Base-by-base conservation (phyloP, 176 grass and related monocot species). In the Carex myosuroides region DNA sequence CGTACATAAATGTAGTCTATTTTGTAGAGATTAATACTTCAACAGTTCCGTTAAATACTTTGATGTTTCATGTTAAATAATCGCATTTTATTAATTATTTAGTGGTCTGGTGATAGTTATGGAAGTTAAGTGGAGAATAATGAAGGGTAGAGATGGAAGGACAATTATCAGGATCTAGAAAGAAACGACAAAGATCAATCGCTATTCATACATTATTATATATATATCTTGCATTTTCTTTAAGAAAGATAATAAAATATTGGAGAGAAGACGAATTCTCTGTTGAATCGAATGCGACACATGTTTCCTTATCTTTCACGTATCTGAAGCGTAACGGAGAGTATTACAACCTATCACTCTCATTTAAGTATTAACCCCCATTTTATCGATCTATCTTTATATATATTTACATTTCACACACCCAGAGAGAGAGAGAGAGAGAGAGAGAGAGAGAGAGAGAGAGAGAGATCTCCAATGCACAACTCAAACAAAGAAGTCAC, bases 261-360 rank as follows among this genome's bases (percentile, higher is more conserved):
- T 70, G 8, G 9, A 42, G 0, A 41, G 8, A n/a, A n/a, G 37
- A 46, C 32, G 42, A 53, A 44, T 75, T 75, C 46, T 75, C 11
- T 54, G 21, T 52, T 52, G 44, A 68, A 33, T 13, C 14, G 32
- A 75, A 54, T 73, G 41, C 70, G 50, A 50, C 70, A 18, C 70
- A 54, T 75, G 11, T 3, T 75, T 75, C n/a, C 71, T 75, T 75
- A 21, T 75, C 5, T 53, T 16, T 54, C 71, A 75, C 44, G 46
- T 75, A 75, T 75, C 20, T 75, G 71, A 75, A 75, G 71, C 71
- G 71, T 75, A 75, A 75, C 71, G 71, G 42, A 26, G 71, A 75
- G 46, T 75, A 29, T 75, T 75, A 75, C 42, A 75, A 54, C 46
- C 71, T 13, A 75, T 54, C 71, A 54, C 65, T 11, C 65, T 68